Conservation (phyloP, 2,329 filamentous ascomycete genomes). For the Aspergillus hortae region DNA sequence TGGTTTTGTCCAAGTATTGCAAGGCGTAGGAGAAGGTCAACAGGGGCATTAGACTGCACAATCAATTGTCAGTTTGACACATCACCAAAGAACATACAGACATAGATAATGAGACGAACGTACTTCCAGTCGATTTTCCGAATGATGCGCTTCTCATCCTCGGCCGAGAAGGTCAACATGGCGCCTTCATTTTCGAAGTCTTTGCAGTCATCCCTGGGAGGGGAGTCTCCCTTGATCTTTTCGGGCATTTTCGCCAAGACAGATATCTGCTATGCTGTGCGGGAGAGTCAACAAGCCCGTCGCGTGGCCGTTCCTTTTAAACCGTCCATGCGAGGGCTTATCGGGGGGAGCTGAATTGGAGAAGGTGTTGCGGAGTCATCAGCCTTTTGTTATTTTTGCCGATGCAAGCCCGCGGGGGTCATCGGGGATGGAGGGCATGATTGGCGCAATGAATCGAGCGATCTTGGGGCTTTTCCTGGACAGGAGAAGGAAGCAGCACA, state of each 20-base stretch:
- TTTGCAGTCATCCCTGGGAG: not conserved
- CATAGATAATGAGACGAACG: not conserved
- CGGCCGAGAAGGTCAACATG: not conserved
- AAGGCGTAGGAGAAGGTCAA: constrained; percentile 17
- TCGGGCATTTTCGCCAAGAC: not conserved
- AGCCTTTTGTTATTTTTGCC: no score
- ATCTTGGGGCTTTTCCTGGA: no score
- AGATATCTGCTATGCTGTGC: no score
- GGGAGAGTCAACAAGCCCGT: no score
- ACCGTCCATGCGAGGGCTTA: no score
- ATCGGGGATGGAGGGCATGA: no score
- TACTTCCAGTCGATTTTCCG: constrained; percentile 14
- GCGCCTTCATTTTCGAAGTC: not conserved
- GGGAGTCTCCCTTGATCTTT: not conserved
- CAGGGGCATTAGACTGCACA: constrained; percentile 16
- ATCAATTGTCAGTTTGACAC: not conserved
- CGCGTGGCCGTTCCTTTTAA: no score
- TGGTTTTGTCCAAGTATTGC: constrained; percentile 30
- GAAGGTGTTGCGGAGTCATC: no score
- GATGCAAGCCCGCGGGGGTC: no score
- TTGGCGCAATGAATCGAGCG: no score
- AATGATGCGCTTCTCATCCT: constrained; percentile 12
- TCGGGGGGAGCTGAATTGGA: no score
- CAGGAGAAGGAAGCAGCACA: no score
- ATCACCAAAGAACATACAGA: not conserved